Conservation (phyloP, 768 basidiomycete genomes). For the Pisolithus marmoratus region DNA sequence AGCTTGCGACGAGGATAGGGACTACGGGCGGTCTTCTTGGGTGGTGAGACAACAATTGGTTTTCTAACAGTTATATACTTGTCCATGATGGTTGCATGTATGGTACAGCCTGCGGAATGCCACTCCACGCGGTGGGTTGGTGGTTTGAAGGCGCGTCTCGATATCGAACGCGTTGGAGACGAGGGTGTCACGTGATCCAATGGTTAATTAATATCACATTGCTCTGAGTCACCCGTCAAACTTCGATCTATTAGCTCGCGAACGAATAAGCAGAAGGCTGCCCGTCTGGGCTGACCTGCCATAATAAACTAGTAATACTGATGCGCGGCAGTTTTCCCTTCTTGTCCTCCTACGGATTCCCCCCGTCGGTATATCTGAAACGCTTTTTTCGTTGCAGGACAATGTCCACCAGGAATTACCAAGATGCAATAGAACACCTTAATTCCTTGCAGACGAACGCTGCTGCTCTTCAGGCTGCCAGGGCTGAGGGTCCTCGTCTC, state of each 20-base stretch:
- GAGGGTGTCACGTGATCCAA: neutral
- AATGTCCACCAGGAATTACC: slow-evolving; percentile 58
- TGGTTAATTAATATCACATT: neutral
- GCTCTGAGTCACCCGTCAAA: neutral
- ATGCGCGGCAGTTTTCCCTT: slow-evolving; percentile 7
- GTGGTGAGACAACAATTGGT: neutral
- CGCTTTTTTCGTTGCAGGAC: slow-evolving; percentile 18
- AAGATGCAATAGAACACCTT: slow-evolving; percentile 65
- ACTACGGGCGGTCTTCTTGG: neutral
- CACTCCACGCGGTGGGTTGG: neutral
- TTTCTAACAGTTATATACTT: slow-evolving; percentile 21
- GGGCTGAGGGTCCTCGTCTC: slow-evolving; percentile 61
- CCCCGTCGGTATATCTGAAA: slow-evolving; percentile 1
- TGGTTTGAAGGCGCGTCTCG: neutral
- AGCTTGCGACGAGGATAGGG: slow-evolving; percentile 8
- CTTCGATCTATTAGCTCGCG: neutral
- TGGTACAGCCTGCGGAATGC: neutral
- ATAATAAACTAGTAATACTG: slow-evolving; percentile 2
- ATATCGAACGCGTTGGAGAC: neutral
- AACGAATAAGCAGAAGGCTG: too few species aligned
- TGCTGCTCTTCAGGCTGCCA: slow-evolving; percentile 79
- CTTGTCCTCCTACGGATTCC: slow-evolving; percentile 6
- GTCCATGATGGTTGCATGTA: slow-evolving; percentile 18
- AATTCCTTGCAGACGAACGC: slow-evolving; percentile 91
- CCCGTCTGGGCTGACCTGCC: neutral